Conservation (phyloP, 305 asterid genomes). For the Rubia peregrina region DNA sequence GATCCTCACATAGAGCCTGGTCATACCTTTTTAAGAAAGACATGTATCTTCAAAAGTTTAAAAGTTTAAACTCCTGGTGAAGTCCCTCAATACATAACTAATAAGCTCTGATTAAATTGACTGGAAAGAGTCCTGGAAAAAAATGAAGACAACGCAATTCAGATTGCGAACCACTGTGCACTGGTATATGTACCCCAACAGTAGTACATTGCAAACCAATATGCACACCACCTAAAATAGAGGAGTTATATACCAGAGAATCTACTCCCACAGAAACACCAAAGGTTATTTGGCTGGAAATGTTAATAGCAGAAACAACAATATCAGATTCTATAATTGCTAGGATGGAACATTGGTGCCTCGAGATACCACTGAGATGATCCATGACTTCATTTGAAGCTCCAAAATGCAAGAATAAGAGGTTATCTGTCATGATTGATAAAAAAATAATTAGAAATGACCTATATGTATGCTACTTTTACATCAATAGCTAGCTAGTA, state of each 20-base stretch:
- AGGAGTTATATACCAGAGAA: slow-evolving; percentile 80
- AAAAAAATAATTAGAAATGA: slow-evolving; percentile 8
- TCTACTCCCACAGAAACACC: slow-evolving; percentile 90
- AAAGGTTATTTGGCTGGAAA: slow-evolving; percentile 76
- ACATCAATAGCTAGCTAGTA: slow-evolving; percentile 1
- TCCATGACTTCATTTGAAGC: slow-evolving; percentile 96
- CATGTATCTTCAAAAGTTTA: too few relatives aligned
- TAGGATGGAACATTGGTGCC: slow-evolving; percentile 91
- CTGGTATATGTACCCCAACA: slow-evolving; percentile 70
- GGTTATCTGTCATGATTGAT: slow-evolving; percentile 51
- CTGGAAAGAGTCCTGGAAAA: too few relatives aligned
- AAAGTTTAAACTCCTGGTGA: too few relatives aligned
- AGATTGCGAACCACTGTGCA: too few relatives aligned
- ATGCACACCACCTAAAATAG: slow-evolving; percentile 60
- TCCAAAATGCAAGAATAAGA: slow-evolving; percentile 89
- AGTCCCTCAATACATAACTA: too few relatives aligned
- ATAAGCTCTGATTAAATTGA: too few relatives aligned
- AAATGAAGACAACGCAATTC: too few relatives aligned
- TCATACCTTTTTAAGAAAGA: too few relatives aligned
- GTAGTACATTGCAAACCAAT: slow-evolving; percentile 87
- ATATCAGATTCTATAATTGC: slow-evolving; percentile 84
- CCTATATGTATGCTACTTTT: neutral
- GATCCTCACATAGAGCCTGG: too few relatives aligned
- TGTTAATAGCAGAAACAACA: slow-evolving; percentile 79
- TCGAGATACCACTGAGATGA: slow-evolving; percentile 80